Evolutionary conservation across 2,329 filamentous ascomycete genomes (phyloP).

Genomic region (Karstenula rhodostoma): DNA sequence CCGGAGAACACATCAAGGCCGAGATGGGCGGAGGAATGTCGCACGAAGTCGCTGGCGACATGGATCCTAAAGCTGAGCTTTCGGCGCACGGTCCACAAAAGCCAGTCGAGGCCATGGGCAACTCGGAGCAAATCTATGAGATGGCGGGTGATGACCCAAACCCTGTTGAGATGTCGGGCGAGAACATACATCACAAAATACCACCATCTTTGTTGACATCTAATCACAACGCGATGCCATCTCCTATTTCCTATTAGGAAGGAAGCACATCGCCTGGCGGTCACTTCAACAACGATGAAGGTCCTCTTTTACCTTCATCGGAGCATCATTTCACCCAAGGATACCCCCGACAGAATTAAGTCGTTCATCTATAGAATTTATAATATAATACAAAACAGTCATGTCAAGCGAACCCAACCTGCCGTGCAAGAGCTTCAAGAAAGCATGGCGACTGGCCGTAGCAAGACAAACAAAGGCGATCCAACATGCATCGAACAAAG

Average conservation of each 20-base stretch:
- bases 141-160: slow-evolving; percentile 23
- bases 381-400: not conserved
- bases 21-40: slow-evolving; percentile 25
- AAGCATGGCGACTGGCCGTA: not conserved
- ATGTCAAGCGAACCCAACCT: not conserved
- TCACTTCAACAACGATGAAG: not conserved
- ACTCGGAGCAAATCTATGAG: slow-evolving; percentile 20
- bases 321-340: slow-evolving; percentile 2
- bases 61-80: slow-evolving; percentile 23
- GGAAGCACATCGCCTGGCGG: not conserved
- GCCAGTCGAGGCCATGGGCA: slow-evolving; percentile 21
- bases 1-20: slow-evolving; percentile 21
- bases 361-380: not conserved
- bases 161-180: slow-evolving; percentile 22
- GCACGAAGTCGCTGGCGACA: slow-evolving; percentile 29
- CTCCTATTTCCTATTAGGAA: too few relatives aligned
- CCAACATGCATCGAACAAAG: not conserved
- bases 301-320: not conserved
- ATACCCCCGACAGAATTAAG: not conserved
- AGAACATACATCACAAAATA: slow-evolving; percentile 13
- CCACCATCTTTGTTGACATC: not conserved
- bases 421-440: not conserved
- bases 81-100: slow-evolving; percentile 21
- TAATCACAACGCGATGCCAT: not conserved
- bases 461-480: not conserved